Conservation (phyloP, 2,329 filamentous ascomycete species). For the Xylariaceae sp. region DNA sequence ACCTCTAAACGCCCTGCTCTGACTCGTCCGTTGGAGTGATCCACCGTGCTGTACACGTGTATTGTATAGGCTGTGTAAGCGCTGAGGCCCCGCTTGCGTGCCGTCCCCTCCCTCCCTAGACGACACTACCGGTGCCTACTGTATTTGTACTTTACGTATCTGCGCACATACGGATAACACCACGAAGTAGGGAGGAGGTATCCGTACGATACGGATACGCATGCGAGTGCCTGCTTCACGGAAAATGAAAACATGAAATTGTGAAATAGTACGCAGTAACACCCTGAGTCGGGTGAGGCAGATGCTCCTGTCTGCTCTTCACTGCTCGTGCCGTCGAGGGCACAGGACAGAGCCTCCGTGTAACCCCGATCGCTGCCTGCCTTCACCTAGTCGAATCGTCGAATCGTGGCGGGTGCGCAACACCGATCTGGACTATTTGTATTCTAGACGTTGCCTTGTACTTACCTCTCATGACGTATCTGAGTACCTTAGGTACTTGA, state of each 20-base stretch:
- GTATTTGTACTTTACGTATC: too few species aligned
- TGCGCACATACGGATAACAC: too few species aligned
- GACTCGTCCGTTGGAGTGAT: not conserved
- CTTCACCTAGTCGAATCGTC: not conserved
- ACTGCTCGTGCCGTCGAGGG: not conserved
- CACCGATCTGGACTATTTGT: not conserved
- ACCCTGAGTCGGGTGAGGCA: too few species aligned
- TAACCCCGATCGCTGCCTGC: slow-evolving; percentile 17
- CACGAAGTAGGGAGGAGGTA: too few species aligned
- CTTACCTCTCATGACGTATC: not conserved
- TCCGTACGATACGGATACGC: too few species aligned
- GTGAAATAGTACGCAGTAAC: too few species aligned
- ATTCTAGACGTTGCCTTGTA: not conserved
- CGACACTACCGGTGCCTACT: not conserved
- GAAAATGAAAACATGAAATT: too few species aligned
- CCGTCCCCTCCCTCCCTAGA: not conserved
- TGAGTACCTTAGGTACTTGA: too few species aligned
- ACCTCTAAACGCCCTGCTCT: not conserved
- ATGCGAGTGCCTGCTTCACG: too few species aligned
- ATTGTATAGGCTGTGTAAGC: not conserved
- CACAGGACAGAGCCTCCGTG: slow-evolving; percentile 27
- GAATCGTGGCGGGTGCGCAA: too few species aligned
- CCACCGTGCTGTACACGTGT: not conserved
- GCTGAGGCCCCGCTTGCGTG: not conserved
- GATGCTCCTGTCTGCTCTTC: not conserved